Evolutionary conservation across 2,329 filamentous ascomycete species (phyloP), one percentile per base, ranked within the genome.

Genomic region (Fusarium sp.): DNA sequence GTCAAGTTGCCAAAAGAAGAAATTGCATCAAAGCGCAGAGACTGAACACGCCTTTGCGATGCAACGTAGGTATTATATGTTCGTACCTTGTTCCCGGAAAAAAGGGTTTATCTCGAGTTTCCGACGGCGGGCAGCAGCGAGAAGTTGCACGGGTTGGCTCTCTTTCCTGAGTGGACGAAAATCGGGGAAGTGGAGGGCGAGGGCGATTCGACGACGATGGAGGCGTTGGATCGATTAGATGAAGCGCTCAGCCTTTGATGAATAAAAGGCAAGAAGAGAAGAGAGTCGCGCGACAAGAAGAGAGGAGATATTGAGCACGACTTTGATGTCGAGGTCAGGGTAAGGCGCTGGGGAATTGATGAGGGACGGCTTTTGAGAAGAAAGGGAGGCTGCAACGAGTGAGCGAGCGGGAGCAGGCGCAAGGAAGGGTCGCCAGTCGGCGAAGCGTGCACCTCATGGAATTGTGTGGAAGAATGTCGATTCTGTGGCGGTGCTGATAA

Each of bases 391-490:
- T 81, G 77, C 78, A 82, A 64, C 62, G 70, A 25, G 25, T 23
- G 34, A 39, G 34, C 16, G 14, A 39, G 35, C 23, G 23, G 30
- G 30, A 57, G 54, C 54, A 32, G 48, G 48, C 48, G 27, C 66
- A 68, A 71, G 77, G 79, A 65, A 75, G 78, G 80, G 76, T 76
- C 74, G 66, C 65, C 70, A 60, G 64, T 69, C 74, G 70, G 77
- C 74, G 74, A 74, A 75, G 74, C 75, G 70, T 81, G 80, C 82
- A 82, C 82, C 82, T 83, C 83, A 84, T 84, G 83, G 83, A 84
- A 84, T 70, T 80, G 78, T 79, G 81, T 84, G 78, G 83, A 84
- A 84, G 82, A 81, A 81, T 63, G 79, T 84, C 81, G 83, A 84
- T 78, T 76, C 70, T 80, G 82, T 84, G 82, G 82, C 81, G 80